These are phyloP conservation scores for Neurospora hispaniola DNA, from an alignment of 495 filamentous ascomycete genomes.

Conservation along the genomic window DNA sequence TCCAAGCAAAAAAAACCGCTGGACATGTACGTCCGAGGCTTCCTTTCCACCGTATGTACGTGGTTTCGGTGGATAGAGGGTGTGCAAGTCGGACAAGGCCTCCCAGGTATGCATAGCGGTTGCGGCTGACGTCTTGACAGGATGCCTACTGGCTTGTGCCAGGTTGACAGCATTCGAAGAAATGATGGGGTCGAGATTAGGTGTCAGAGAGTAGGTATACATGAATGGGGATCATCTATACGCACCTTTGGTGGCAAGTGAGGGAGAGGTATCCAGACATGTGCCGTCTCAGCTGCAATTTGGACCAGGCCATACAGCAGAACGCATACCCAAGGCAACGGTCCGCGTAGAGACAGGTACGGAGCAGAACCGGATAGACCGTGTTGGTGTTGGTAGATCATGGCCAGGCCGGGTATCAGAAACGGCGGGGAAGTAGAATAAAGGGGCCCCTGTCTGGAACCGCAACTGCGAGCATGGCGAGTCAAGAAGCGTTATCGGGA, in stretches of 20 bases:
- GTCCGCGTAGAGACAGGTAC: neutral
- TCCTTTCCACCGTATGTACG: neutral
- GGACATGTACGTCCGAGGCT: neutral
- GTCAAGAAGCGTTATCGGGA: neutral
- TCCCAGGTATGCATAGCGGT: neutral
- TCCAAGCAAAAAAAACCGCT: neutral
- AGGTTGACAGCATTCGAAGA: neutral
- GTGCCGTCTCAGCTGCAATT: neutral
- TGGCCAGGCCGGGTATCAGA: neutral
- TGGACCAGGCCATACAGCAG: neutral
- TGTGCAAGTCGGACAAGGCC: neutral
- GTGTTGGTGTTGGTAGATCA: neutral
- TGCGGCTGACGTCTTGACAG: slow-evolving; percentile 5
- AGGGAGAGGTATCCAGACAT: neutral
- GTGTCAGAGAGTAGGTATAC: neutral
- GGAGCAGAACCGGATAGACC: neutral
- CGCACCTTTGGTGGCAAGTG: neutral
- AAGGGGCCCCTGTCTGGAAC: neutral
- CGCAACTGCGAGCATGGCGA: neutral
- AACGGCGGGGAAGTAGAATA: neutral
- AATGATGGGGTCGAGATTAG: neutral
- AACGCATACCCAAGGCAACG: neutral
- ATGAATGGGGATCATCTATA: neutral
- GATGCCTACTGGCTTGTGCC: neutral
- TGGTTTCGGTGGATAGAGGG: neutral